These are phyloP conservation scores for Auricularia auricula-judae DNA, from an alignment of 768 basidiomycete species.

Conservation along the genomic window DNA sequence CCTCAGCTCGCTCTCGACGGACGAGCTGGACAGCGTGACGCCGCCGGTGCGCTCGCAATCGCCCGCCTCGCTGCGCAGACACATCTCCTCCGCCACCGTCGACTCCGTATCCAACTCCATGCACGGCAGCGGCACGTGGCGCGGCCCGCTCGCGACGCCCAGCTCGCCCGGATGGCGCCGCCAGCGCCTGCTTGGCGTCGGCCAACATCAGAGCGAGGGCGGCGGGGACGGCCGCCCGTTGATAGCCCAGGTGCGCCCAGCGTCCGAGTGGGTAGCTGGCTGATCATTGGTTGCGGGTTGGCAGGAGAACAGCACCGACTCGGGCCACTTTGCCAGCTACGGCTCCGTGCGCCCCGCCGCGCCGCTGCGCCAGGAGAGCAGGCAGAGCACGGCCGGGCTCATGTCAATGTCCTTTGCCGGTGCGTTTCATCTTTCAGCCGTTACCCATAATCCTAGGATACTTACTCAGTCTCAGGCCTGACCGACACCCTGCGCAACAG, in stretches of 20 bases:
- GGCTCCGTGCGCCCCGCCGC: background rate
- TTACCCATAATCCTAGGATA: no score
- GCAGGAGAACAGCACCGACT: background rate
- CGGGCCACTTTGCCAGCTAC: slow-evolving; percentile 1
- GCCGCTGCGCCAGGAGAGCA: background rate
- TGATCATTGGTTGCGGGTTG: no score
- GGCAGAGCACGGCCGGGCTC: background rate
- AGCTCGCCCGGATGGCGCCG: background rate
- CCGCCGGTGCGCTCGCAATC: background rate
- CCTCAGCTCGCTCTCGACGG: background rate
- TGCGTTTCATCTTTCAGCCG: background rate
- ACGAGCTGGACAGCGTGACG: background rate
- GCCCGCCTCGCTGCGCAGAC: background rate
- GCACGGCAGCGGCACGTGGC: background rate
- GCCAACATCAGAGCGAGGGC: background rate
- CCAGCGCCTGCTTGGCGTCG: background rate
- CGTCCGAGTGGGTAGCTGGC: no score
- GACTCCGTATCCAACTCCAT: background rate
- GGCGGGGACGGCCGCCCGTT: background rate
- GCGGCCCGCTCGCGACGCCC: background rate
- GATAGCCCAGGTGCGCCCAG: no score
- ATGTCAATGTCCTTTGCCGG: background rate
- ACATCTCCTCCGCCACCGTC: background rate
- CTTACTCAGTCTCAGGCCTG: background rate
- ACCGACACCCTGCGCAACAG: background rate